Evolutionary conservation across 2,329 filamentous ascomycete species (phyloP).

Genomic region (Stagonosporopsis vannaccii): DNA sequence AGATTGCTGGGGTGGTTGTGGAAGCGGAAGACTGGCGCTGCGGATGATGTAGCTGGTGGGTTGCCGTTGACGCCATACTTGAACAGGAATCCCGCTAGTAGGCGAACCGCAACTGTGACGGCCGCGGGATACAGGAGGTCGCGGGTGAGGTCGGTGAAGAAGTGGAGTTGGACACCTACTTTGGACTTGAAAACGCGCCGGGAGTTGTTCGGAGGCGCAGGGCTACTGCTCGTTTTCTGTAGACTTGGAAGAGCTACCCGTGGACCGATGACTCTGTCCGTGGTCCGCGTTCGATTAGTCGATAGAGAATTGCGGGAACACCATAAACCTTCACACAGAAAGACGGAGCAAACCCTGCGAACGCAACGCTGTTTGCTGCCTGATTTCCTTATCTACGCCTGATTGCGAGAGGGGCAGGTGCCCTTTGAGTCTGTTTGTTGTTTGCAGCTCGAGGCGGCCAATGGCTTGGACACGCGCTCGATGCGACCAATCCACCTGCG

Average conservation of each 20-base stretch:
- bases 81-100: constrained; percentile 6
- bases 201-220: constrained; percentile 12
- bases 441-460: constrained; percentile 17
- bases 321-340: constrained; percentile 19
- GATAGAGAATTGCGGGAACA: constrained; percentile 6
- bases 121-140: constrained; percentile 2
- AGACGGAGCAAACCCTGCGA: background rate
- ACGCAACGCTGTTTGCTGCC: constrained; percentile 12
- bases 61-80: constrained; percentile 23
- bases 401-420: constrained; percentile 11
- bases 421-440: background rate
- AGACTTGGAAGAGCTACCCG: background rate
- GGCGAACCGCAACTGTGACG: constrained; percentile 12
- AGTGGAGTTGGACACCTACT: background rate
- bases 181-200: background rate
- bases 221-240: constrained; percentile 6
- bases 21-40: constrained; percentile 31
- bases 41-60: constrained; percentile 24
- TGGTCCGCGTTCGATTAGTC: constrained; percentile 10
- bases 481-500: constrained; percentile 12
- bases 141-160: constrained; percentile 3
- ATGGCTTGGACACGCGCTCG: constrained; percentile 31
- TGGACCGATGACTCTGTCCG: constrained; percentile 15
- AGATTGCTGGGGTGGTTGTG: constrained; percentile 22
- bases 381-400: constrained; percentile 11